A percentile compares a stretch with the other conserved stretches of the same genome.
Evolutionary conservation across 169 alveolate genomes (phyloP).

Genomic region (Plasmodium fragile): DNA sequence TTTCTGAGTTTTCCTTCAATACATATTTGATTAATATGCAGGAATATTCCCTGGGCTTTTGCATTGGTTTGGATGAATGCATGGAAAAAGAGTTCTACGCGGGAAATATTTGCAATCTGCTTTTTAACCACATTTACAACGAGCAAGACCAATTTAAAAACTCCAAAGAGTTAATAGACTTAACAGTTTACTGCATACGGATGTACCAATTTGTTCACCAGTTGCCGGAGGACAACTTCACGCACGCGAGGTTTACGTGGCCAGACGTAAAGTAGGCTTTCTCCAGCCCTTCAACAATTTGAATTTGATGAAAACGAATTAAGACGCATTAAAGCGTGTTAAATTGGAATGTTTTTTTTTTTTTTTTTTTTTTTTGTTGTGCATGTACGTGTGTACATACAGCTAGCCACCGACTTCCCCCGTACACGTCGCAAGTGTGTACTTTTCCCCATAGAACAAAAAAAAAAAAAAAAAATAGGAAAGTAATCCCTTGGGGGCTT

Average conservation of each 20-base stretch:
- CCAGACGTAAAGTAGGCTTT: slow-evolving; percentile 35
- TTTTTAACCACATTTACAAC: slow-evolving; percentile 63
- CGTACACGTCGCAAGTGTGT: neutral
- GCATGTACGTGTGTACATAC: slow-evolving; percentile 18
- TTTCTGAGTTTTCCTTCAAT: slow-evolving; percentile 60
- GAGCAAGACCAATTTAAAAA: slow-evolving; percentile 42
- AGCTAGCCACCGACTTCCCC: neutral
- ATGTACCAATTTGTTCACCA: slow-evolving; percentile 45
- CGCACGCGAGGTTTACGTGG: slow-evolving; percentile 67
- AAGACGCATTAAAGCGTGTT: neutral
- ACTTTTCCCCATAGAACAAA: neutral
- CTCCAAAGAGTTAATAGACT: slow-evolving; percentile 43
- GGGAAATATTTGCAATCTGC: slow-evolving; percentile 37
- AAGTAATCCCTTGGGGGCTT: neutral
- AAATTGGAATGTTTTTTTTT: neutral
- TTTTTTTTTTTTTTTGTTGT: neutral
- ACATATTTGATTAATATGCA: slow-evolving; percentile 65
- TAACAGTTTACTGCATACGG: slow-evolving; percentile 63
- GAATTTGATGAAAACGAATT: neutral
- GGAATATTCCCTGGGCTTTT: slow-evolving; percentile 71
- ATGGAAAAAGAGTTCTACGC: slow-evolving; percentile 46
- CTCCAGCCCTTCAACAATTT: neutral
- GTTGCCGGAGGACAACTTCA: slow-evolving; percentile 58
- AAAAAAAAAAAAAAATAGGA: neutral
- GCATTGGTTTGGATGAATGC: slow-evolving; percentile 73